Base-by-base conservation (phyloP, 73 alveolate species). In the Paramecium primaurelia region DNA sequence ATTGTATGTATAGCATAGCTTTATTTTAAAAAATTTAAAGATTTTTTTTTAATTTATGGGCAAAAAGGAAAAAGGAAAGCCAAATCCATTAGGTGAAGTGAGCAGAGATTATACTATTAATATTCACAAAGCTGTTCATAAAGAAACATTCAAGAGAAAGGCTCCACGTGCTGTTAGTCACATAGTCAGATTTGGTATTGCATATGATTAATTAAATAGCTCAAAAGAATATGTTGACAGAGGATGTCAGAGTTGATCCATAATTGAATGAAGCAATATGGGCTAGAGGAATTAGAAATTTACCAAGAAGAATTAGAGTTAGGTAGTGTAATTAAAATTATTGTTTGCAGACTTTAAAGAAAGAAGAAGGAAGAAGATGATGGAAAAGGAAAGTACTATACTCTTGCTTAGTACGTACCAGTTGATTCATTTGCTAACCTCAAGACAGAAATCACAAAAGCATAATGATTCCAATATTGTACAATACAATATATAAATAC, bases 81-180 rank as follows among this genome's bases (percentile, higher is more conserved):
- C 59, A 60, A 87, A 92, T 68, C 92, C 86, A 58, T 42, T 92
- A 14, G 93, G 83, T 10, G 95, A 93, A 92, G 98, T 94, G 64
- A 92, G 99, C 84, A 96, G 98, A 92, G 99, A 97, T 92, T 95
- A 94, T 95, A 96, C 98, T 92, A 92, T 97, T 87, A 94, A 97
- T 92, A 95, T 97, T 92, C 98, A 95, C 93, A 97, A 96, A 94
- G 97, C 95, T 75, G 94, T 95, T 92, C 99, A 97, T 94, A 96
- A 95, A 84, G 95, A 95, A 92, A 94, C 93, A 77, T 96, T 97
- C 97, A 97, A 97, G 95, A 96, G 95, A 94, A 93, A 97, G 92
- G 99, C 99, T 73, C 99, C 99, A 32, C 92, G 98, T 84, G 98
- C 99, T 47, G 94, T 97, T 60, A 94, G 98, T 91, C 97, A 95